Evolutionary conservation across 148 eudicot genomes (phyloP).

Genomic region (Pharnaceum exiguum): DNA sequence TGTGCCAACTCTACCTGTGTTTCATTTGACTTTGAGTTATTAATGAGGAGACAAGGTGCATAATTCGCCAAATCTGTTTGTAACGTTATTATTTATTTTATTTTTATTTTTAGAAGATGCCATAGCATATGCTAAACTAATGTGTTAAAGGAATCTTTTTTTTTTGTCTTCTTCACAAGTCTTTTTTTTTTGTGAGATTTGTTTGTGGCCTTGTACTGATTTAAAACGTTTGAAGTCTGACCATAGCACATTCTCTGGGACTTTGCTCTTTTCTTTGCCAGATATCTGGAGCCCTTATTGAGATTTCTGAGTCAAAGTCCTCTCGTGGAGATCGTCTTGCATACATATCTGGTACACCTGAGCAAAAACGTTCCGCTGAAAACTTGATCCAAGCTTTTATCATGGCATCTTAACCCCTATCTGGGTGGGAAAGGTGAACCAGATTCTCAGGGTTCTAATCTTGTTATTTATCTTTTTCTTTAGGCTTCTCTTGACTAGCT

Average conservation of each 20-base stretch:
- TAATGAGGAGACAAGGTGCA: too few species aligned
- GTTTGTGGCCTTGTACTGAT: neutral
- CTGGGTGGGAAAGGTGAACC: conserved; percentile 29
- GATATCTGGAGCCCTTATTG: conserved; percentile 88
- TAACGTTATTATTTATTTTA: too few species aligned
- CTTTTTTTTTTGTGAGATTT: neutral
- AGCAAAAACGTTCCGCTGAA: conserved; percentile 88
- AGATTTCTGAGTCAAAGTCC: conserved; percentile 71
- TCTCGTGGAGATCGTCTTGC: conserved; percentile 87
- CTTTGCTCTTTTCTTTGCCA: conserved; percentile 22
- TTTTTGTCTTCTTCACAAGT: conserved; percentile 15
- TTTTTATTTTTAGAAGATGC: too few species aligned
- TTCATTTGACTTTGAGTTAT: too few species aligned
- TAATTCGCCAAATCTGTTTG: too few species aligned
- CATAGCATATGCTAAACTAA: too few species aligned
- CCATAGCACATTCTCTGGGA: conserved; percentile 2
- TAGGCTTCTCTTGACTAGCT: conserved; percentile 26
- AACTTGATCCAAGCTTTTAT: conserved; percentile 90
- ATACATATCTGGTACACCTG: conserved; percentile 73
- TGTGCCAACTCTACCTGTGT: too few species aligned
- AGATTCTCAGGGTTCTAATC: conserved; percentile 23
- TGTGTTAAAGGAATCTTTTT: too few species aligned
- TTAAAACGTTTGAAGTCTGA: neutral
- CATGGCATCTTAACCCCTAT: conserved; percentile 52
- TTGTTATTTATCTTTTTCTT: conserved; percentile 26